Evolutionary conservation across 2,329 filamentous ascomycete species (phyloP).

Genomic region (Penicillium italicum): DNA sequence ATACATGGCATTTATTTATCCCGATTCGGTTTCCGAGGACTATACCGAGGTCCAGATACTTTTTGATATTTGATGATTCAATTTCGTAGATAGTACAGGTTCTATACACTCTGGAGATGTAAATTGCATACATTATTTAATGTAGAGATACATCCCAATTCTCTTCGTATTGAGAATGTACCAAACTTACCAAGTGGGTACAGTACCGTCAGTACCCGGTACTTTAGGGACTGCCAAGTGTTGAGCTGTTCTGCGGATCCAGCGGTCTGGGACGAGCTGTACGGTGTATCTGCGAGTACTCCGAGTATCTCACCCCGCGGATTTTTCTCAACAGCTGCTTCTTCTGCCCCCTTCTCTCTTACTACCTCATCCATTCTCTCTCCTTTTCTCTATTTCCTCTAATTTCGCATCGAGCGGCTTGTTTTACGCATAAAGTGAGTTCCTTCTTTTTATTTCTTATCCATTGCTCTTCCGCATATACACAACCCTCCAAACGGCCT

Average conservation of each 20-base stretch:
- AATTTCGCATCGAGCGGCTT: conserved; percentile 18
- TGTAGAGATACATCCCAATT: not conserved
- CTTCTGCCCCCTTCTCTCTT: conserved; percentile 9
- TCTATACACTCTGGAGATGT: too few relatives aligned
- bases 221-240: conserved; percentile 24
- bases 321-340: conserved; percentile 28
- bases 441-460: not conserved
- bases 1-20: too few relatives aligned
- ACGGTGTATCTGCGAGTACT: conserved; percentile 30
- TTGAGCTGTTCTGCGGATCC: conserved; percentile 13
- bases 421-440: conserved; percentile 23
- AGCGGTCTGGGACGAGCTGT: conserved; percentile 23
- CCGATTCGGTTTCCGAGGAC: too few relatives aligned
- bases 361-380: conserved; percentile 21
- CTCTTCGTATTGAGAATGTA: not conserved
- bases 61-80: too few relatives aligned
- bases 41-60: too few relatives aligned
- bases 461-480: conserved; percentile 10
- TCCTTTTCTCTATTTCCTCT: conserved; percentile 16
- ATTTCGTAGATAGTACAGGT: too few relatives aligned
- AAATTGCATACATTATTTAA: too few relatives aligned
- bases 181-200: not conserved
- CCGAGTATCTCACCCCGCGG: conserved; percentile 17
- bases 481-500: not conserved
- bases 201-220: conserved; percentile 22